Conservation (phyloP, 352 stramenopile species). For the Phytophthora pini region DNA sequence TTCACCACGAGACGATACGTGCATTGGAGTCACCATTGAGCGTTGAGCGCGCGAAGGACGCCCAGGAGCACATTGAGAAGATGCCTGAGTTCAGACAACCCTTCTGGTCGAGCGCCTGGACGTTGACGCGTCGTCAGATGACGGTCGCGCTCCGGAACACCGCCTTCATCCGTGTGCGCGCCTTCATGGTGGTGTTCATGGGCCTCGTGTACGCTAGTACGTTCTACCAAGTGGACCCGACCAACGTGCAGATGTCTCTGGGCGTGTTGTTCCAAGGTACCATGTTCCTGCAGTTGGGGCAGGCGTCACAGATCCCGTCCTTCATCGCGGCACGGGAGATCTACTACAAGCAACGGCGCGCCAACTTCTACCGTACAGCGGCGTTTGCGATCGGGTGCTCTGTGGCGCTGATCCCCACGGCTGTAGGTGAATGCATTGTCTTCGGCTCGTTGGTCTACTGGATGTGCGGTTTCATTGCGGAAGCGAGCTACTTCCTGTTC, state of each 20-base stretch:
- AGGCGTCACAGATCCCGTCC: slow-evolving; percentile 60
- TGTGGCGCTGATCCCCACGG: slow-evolving; percentile 22
- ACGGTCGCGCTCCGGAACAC: no score
- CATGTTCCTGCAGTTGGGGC: slow-evolving; percentile 67
- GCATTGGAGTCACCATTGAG: slow-evolving; percentile 58
- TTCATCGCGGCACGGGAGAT: slow-evolving; percentile 57
- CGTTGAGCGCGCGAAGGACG: not conserved
- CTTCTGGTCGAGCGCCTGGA: no score
- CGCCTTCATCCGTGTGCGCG: no score
- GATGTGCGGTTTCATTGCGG: slow-evolving; percentile 71
- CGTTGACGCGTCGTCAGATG: no score
- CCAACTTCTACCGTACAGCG: slow-evolving; percentile 84
- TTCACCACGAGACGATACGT: slow-evolving; percentile 30
- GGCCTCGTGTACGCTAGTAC: no score
- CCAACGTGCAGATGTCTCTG: slow-evolving; percentile 38
- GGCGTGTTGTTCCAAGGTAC: slow-evolving; percentile 73
- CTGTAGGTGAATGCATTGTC: slow-evolving; percentile 56
- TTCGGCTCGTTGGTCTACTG: slow-evolving; percentile 90
- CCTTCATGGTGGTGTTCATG: no score
- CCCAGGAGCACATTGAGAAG: no score
- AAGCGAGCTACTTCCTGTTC: slow-evolving; percentile 19
- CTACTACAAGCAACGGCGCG: slow-evolving; percentile 83
- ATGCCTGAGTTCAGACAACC: no score
- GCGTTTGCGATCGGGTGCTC: slow-evolving; percentile 53
- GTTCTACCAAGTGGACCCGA: slow-evolving; percentile 9